A percentile compares a stretch with the other conserved stretches of the same genome.
Conservation (phyloP, 2,329 filamentous ascomycete genomes). For the Colletotrichum gloeosporioides region DNA sequence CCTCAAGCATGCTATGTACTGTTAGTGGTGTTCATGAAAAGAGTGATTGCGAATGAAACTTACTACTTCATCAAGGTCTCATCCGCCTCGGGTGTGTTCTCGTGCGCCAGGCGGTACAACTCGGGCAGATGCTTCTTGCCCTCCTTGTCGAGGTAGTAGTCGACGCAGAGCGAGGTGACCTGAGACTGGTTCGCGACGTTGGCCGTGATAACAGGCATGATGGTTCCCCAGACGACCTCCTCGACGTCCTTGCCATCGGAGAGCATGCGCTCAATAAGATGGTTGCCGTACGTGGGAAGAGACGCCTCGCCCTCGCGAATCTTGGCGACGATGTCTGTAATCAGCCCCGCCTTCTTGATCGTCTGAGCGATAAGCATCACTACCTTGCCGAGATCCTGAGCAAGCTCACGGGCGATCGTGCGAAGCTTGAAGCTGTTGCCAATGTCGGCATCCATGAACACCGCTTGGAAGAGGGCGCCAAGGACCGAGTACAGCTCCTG, state of each 20-base stretch:
- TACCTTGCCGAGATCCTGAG: conserved; percentile 55
- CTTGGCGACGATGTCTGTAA: conserved; percentile 50
- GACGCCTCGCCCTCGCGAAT: conserved; percentile 42
- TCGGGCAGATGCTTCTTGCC: conserved; percentile 54
- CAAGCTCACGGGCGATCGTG: conserved; percentile 52
- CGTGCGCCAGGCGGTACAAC: conserved; percentile 55
- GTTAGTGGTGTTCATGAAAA: neutral
- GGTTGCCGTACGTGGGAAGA: conserved; percentile 60
- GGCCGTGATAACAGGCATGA: conserved; percentile 60
- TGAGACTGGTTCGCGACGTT: conserved; percentile 65
- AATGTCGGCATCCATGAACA: conserved; percentile 61
- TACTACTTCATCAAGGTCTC: conserved; percentile 42
- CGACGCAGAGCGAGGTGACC: conserved; percentile 61
- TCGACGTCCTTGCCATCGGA: conserved; percentile 56
- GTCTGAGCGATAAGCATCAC: conserved; percentile 58
- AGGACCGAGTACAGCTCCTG: conserved; percentile 63
- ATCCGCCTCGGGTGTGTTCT: conserved; percentile 55
- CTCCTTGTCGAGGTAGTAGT: conserved; percentile 62
- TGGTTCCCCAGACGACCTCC: conserved; percentile 61
- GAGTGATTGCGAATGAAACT: neutral
- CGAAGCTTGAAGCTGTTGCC: conserved; percentile 62
- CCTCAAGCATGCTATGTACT: conserved; percentile 53
- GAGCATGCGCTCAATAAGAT: conserved; percentile 61
- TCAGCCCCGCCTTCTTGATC: conserved; percentile 47
- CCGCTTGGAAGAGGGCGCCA: conserved; percentile 58